These are phyloP conservation scores for Gelatoporia subvermispora DNA, from an alignment of 768 basidiomycete species.

Conservation along the genomic window DNA sequence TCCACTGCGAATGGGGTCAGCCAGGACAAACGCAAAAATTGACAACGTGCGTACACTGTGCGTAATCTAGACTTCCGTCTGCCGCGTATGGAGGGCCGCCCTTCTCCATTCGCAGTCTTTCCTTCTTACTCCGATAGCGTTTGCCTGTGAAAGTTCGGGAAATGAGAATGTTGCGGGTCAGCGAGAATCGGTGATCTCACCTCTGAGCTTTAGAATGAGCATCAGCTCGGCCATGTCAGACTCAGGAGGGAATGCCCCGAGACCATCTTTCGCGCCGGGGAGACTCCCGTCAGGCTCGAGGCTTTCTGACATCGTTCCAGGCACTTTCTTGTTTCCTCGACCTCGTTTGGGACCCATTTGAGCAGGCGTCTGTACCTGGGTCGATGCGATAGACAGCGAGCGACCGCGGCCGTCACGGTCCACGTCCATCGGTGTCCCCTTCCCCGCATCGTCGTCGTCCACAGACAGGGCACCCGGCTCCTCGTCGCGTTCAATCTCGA, in stretches of 20 bases:
- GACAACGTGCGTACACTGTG: constrained; percentile 46
- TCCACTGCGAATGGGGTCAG: constrained; percentile 48
- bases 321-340: constrained; percentile 34
- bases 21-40: neutral
- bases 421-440: constrained; percentile 30
- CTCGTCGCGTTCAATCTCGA: constrained; percentile 58
- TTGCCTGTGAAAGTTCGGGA: constrained; percentile 49
- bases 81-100: constrained; percentile 63
- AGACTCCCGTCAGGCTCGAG: constrained; percentile 67
- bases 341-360: neutral
- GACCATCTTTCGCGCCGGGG: constrained; percentile 73
- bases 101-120: constrained; percentile 70
- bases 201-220: constrained; percentile 72
- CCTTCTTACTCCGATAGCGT: constrained; percentile 76
- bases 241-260: constrained; percentile 66
- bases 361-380: constrained; percentile 8
- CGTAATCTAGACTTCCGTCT: constrained; percentile 80
- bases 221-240: constrained; percentile 71
- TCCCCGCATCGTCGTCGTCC: constrained; percentile 41
- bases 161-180: too few relatives aligned
- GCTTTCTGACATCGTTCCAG: constrained; percentile 38
- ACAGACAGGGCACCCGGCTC: constrained; percentile 14
- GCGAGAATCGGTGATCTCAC: constrained; percentile 26
- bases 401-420: constrained; percentile 34
- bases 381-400: constrained; percentile 21